phyloP scores from a whole-genome alignment of 176 grass and related monocot species.

The Oryza australiensis region DNA sequence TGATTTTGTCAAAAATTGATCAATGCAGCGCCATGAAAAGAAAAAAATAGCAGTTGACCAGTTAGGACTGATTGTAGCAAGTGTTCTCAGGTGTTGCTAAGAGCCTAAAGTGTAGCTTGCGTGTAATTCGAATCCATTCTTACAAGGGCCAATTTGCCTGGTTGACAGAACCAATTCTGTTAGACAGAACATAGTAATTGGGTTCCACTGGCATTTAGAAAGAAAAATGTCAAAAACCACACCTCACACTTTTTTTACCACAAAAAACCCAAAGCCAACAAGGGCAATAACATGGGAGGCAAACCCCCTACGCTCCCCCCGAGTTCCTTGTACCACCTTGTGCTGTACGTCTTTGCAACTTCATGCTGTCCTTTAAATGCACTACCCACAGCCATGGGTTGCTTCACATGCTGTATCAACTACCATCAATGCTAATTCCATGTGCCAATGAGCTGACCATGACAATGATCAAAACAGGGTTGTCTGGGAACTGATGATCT shows the following conservation, averaged over 20 bases:
- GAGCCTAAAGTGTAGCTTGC: background rate
- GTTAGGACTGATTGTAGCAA: background rate
- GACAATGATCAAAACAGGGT: background rate
- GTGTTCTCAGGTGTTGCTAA: background rate
- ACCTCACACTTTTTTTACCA: background rate
- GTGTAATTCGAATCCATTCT: background rate
- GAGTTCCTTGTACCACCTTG: background rate
- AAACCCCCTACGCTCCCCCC: background rate
- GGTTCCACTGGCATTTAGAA: background rate
- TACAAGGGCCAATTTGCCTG: background rate
- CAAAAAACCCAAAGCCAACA: background rate
- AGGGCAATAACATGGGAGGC: background rate
- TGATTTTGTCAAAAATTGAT: background rate
- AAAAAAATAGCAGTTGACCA: background rate
- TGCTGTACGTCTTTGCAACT: background rate
- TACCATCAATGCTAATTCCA: background rate
- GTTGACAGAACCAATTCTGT: background rate
- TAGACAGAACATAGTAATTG: background rate
- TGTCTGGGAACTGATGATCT: background rate
- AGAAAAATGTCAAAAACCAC: background rate
- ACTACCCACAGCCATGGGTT: background rate
- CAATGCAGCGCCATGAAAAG: background rate
- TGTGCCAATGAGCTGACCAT: background rate
- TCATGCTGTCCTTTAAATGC: background rate
- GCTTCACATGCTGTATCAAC: background rate